phyloP scores from a whole-genome alignment of 164 flowering plant genomes.

The Magnolia officinalis region DNA sequence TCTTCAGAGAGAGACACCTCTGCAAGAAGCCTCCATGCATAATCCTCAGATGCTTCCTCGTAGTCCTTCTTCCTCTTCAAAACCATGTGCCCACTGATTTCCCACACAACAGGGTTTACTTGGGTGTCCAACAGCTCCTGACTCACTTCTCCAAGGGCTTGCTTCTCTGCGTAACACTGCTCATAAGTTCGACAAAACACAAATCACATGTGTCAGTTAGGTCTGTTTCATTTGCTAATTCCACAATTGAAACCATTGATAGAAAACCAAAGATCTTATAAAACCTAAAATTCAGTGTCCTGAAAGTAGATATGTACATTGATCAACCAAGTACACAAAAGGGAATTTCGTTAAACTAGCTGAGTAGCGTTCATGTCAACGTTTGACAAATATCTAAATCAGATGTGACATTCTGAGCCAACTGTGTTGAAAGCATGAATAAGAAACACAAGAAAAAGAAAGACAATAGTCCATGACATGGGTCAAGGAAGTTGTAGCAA shows the following conservation, averaged over 20 bases:
- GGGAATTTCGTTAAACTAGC: too few species aligned
- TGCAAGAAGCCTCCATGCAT: constrained; percentile 74
- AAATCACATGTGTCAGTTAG: not conserved
- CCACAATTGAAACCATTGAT: not conserved
- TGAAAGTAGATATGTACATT: too few species aligned
- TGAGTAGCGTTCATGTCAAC: not conserved
- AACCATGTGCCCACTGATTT: constrained; percentile 89
- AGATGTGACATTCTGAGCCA: too few species aligned
- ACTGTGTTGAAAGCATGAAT: too few species aligned
- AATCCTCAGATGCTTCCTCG: constrained; percentile 61
- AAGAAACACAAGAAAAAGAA: not conserved
- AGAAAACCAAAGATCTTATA: not conserved
- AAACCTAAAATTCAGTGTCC: too few species aligned
- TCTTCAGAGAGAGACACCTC: constrained; percentile 80
- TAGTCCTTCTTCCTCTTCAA: constrained; percentile 69
- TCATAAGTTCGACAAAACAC: not conserved
- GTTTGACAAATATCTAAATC: not conserved
- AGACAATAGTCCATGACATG: not conserved
- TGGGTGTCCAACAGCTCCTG: constrained; percentile 71
- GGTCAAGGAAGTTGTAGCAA: not conserved
- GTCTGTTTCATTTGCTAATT: not conserved
- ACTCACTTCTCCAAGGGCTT: constrained; percentile 78
- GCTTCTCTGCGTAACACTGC: constrained; percentile 89
- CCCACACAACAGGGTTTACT: constrained; percentile 93
- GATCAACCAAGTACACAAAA: too few species aligned